Evolutionary conservation across 2,329 filamentous ascomycete genomes (phyloP).

Genomic region (Trichophyton equinum): DNA sequence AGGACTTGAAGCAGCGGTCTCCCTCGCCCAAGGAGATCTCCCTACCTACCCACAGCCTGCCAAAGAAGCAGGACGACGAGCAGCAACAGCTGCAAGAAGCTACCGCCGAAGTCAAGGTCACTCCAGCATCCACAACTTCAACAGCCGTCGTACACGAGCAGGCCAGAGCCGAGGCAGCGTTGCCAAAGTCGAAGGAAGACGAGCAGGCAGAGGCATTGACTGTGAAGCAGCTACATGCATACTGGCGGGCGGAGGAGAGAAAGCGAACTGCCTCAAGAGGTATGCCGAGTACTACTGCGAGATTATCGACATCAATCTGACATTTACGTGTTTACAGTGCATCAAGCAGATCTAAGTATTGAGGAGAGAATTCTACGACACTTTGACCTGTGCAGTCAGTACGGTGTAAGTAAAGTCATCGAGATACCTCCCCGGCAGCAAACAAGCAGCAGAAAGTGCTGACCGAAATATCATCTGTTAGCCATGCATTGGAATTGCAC

Average conservation of each 20-base stretch:
- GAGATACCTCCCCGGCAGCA: neutral
- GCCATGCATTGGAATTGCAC: slow-evolving; percentile 77
- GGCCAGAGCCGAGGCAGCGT: slow-evolving; percentile 33
- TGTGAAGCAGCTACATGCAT: slow-evolving; percentile 57
- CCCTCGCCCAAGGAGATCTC: slow-evolving; percentile 4
- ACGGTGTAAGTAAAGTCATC: slow-evolving; percentile 56
- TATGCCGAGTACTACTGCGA: slow-evolving; percentile 14
- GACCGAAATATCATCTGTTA: slow-evolving; percentile 25
- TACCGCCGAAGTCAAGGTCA: slow-evolving; percentile 7
- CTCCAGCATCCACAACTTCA: slow-evolving; percentile 20
- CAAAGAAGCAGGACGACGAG: slow-evolving; percentile 3
- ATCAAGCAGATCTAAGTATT: slow-evolving; percentile 59
- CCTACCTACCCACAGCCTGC: neutral
- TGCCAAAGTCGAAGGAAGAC: slow-evolving; percentile 25
- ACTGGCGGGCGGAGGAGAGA: slow-evolving; percentile 64
- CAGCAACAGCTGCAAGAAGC: neutral
- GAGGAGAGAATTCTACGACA: slow-evolving; percentile 81
- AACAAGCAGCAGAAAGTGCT: neutral
- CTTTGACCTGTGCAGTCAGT: slow-evolving; percentile 85
- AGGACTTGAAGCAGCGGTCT: neutral
- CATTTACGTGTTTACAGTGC: slow-evolving; percentile 38
- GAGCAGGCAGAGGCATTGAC: slow-evolving; percentile 49
- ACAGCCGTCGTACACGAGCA: slow-evolving; percentile 34
- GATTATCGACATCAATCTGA: neutral
- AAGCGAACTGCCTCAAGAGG: slow-evolving; percentile 51